A percentile compares a stretch with the other conserved stretches of the same genome.
Conservation (phyloP, 495 filamentous ascomycete genomes). For the Hypoxylon lenormandii region DNA sequence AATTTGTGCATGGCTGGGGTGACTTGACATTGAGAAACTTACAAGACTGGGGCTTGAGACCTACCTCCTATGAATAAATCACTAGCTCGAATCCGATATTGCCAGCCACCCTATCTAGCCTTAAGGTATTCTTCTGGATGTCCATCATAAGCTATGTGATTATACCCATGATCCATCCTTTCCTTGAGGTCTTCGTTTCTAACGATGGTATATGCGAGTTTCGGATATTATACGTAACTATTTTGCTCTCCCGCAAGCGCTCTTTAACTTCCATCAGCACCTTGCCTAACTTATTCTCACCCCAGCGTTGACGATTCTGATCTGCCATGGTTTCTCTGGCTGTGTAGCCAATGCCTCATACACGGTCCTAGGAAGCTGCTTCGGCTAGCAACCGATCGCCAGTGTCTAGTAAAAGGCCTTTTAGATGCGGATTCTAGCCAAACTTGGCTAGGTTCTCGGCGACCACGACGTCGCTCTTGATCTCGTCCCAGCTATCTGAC, state of each 20-base stretch:
- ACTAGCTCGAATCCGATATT: too few relatives aligned
- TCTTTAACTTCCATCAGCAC: conserved; percentile 50
- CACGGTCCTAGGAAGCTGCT: conserved; percentile 48
- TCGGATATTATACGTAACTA: background rate
- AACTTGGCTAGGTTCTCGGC: conserved; percentile 52
- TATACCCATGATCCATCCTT: too few relatives aligned
- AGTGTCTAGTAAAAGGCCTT: conserved; percentile 46
- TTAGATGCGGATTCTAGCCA: conserved; percentile 49
- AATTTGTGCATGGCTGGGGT: too few relatives aligned
- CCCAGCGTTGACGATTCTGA: conserved; percentile 40
- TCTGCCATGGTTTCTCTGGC: conserved; percentile 47
- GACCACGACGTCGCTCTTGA: conserved; percentile 50
- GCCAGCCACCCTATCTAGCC: too few relatives aligned
- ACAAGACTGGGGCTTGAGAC: too few relatives aligned
- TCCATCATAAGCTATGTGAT: too few relatives aligned
- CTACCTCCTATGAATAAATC: too few relatives aligned
- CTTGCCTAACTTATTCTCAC: conserved; percentile 50
- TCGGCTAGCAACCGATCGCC: conserved; percentile 49
- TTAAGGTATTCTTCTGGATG: too few relatives aligned
- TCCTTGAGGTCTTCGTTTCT: too few relatives aligned
- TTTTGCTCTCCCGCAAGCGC: conserved; percentile 31
- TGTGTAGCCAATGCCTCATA: conserved; percentile 55
- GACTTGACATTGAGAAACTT: too few relatives aligned
- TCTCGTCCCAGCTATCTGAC: conserved; percentile 33
- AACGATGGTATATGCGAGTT: too few relatives aligned